These are phyloP conservation scores for Colletotrichum karsti DNA, from an alignment of 2,329 filamentous ascomycete species.

Conservation along the genomic window DNA sequence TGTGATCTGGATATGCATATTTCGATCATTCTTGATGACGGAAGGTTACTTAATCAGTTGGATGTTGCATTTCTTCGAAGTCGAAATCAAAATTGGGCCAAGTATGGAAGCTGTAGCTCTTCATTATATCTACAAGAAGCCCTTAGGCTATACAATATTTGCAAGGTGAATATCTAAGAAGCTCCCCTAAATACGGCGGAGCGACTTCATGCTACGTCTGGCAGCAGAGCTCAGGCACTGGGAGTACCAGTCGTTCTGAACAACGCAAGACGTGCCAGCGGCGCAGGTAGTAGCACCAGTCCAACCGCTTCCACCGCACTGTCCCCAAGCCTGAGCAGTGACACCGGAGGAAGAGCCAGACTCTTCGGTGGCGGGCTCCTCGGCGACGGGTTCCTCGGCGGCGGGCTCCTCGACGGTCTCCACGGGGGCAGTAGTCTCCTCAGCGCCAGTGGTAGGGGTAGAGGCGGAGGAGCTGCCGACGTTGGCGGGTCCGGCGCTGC, in stretches of 20 bases:
- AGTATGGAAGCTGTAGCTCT: neutral
- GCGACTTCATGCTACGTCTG: neutral
- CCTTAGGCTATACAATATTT: neutral
- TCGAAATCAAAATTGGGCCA: no score
- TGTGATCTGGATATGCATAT: no score
- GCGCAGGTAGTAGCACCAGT: conserved; percentile 35
- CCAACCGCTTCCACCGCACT: conserved; percentile 36
- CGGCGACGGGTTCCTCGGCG: neutral
- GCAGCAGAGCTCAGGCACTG: conserved; percentile 55
- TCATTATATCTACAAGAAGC: neutral
- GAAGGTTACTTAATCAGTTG: no score
- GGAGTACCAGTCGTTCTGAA: conserved; percentile 55
- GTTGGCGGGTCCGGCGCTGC: conserved; percentile 35
- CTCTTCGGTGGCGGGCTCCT: neutral
- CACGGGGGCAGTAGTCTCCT: neutral
- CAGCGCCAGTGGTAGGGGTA: neutral
- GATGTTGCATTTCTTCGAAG: no score
- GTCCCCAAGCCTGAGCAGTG: conserved; percentile 26
- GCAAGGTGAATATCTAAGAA: neutral
- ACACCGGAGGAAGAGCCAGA: neutral
- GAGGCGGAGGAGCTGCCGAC: conserved; percentile 26
- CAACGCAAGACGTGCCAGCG: conserved; percentile 30
- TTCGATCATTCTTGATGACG: no score
- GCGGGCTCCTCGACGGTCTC: neutral
- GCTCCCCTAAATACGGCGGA: neutral